Base-by-base conservation (phyloP, 1,139 yeast genomes). In the Sugiyamaella pinicola region DNA sequence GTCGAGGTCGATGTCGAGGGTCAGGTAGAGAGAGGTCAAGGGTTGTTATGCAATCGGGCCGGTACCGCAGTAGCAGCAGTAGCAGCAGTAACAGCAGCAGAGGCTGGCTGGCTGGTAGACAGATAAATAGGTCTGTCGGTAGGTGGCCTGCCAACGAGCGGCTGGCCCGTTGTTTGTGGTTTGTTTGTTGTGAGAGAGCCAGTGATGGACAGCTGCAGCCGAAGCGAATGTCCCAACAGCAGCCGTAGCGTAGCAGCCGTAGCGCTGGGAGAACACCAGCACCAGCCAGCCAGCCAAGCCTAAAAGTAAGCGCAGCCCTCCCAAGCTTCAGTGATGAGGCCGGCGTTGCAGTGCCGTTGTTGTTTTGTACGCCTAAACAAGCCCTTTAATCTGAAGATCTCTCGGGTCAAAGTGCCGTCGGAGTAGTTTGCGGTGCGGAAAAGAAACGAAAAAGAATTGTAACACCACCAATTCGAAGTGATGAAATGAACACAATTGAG, bases 11-110 rank as follows among this genome's bases (percentile, higher is more conserved):
- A n/a, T 26, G 9, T 26, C 31, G 9, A 26, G 10, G 28, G 8
- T 9, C 3, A 26, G 12, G 31, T 26, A 24, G 28, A 24, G 28
- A n/a, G n/a, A n/a, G n/a, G n/a, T n/a, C n/a, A n/a, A n/a, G n/a
- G n/a, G n/a, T n/a, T n/a, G n/a, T 40, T n/a, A 40, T 26, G 33
- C 17, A 28, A 39, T 21, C 7, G 31, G 19, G 43, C 28, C 19
- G 45, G 12, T 3, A 12, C 12, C 9, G 18, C 40, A 33, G 18
- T 6, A 37, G 40, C 24, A 37, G 40, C n/a, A 37, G 24, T 4
- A 18, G 40, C 24, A 18, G 24, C 40, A 37, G 40, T 18, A n/a
- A 19, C 35, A 31, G 35, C 7, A 12, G 13, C 13, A 31, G 8
- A 33, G 13, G 37, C 19, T 12, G 17, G 8, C 10, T 10, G n/a